These are phyloP conservation scores for Gyrodon tennesseensis DNA, from an alignment of 1,284 basidiomycete species.

Conservation along the genomic window DNA sequence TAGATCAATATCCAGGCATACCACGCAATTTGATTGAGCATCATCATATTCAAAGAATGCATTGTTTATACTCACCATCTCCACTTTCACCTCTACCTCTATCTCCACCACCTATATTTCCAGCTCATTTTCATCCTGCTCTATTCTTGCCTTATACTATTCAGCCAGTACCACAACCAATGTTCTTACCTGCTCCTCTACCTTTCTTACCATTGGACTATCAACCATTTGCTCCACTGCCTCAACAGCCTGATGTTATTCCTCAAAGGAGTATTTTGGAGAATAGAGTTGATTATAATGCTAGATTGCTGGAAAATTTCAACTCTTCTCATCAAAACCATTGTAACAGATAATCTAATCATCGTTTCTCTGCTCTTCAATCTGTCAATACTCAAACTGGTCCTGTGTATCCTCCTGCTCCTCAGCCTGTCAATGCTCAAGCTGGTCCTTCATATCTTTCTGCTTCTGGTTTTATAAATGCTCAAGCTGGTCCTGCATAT, in stretches of 20 bases:
- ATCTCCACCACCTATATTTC: too few relatives aligned
- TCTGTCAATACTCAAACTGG: neutral
- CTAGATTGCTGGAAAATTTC: neutral
- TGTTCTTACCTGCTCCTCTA: too few relatives aligned
- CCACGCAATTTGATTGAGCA: neutral
- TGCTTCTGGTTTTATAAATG: too few relatives aligned
- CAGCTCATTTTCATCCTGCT: too few relatives aligned
- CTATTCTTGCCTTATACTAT: neutral
- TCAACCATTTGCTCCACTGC: neutral
- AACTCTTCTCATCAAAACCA: neutral
- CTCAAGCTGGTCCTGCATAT: neutral
- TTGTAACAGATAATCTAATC: neutral
- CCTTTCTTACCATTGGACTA: too few relatives aligned
- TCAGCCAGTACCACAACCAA: neutral
- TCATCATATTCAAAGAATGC: neutral
- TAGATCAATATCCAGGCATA: neutral
- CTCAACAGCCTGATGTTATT: neutral
- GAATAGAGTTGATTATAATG: neutral
- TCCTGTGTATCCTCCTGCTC: too few relatives aligned
- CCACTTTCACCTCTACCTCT: neutral
- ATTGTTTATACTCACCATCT: neutral
- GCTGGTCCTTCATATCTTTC: too few relatives aligned
- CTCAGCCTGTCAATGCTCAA: too few relatives aligned
- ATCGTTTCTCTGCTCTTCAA: neutral
- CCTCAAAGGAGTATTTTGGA: too few relatives aligned